Base-by-base conservation (phyloP, 139 green algal species). In the Yamagishiella unicocca region DNA sequence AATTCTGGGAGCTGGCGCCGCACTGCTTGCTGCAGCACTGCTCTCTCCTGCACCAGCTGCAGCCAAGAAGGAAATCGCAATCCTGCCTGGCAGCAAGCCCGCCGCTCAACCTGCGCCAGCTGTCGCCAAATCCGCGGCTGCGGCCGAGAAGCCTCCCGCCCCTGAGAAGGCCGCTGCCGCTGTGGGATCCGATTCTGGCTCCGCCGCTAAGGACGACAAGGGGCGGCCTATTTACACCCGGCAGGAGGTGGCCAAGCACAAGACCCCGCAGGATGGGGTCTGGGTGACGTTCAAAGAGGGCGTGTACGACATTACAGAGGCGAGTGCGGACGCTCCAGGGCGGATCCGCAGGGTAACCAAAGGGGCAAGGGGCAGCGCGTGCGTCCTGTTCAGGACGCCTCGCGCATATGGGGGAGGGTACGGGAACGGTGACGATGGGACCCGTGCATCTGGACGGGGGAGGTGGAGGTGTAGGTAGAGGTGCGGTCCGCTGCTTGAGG, bases 241-340 rank as follows among this genome's bases (percentile, higher is more conserved):
- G 31, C 67, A 95, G 45, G 96, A 98, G 74, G 96, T 98, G 27
- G 92, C 95, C 24, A 92, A 95, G 76, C 96, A 98, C 87, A 90
- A 87, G 27, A 95, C 66, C 43, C 88, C 87, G 10, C 88, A 95
- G 33, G 58, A 78, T 14, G 68, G 96, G 40, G 93, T 98, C 35
- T 99, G 96, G 96, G 96, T 99, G 7, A 98, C 95, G 0, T 97
- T 95, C 90, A 95, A 84, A 68, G 82, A 88, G 0, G 80, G 95
- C 5, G 96, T 99, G 37, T 99, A 99, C 73, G 96, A 99, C 85
- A 93, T 99, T 35, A 97, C 94, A 14, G 91, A 95, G 38, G 95
- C 92, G 61, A 68, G 92, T 38, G 50, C 82, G 40, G n/a, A n/a
- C n/a, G n/a, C n/a, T n/a, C n/a, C n/a, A n/a, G n/a, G n/a, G n/a